Evolutionary conservation across 2,329 filamentous ascomycete genomes (phyloP), one percentile per base, ranked within the genome.

Genomic region (Dendrostoma leiphaemia): DNA sequence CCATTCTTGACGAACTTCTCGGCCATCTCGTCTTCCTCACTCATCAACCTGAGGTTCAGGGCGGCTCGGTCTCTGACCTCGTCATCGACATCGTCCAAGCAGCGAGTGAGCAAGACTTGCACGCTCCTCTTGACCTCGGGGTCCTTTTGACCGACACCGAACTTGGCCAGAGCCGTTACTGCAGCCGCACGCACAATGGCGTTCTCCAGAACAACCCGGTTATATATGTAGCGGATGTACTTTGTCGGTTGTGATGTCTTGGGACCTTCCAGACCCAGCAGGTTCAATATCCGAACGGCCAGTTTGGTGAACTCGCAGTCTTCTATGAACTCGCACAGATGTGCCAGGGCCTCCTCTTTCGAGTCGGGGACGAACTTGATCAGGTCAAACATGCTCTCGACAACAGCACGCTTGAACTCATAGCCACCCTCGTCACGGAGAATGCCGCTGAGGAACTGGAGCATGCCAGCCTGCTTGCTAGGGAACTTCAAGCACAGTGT

Each of bases 171-270:
- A 3, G 94, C 94, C 23, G 94, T 97, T 23, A 97, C 95, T 49
- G 94, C 94, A 9, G 94, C 92, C 46, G 94, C 94, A 63, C 94
- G 84, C 19, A 99, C 92, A 59, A 97, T 91, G 37, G 94, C 91
- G 68, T 99, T 99, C 74, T 99, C 94, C 49, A 99, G 77, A 15
- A 99, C 94, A 21, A 99, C 93, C 56, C 94, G 85, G 77, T 99
- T 99, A 79, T 99, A 99, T 68, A 99, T 99, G 73, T 97, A 99
- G 54, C 94, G 90, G 64, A 99, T 96, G 71, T 97, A 99, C 80
- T 99, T 97, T 53, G 94, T 97, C 0, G 94, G 94, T 65, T 97
- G 90, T 15, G 90, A 86, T 3, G 93, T 97, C 76, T 94, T 96
- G 60, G 94, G 94, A 0, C 94, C 94, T 75, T 99, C 94, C 26